Percentiles rank a stretch among this genome's conserved stretches.
Evolutionary conservation across 495 filamentous ascomycete species (phyloP).

Genomic region (Sordaria brevicollis): DNA sequence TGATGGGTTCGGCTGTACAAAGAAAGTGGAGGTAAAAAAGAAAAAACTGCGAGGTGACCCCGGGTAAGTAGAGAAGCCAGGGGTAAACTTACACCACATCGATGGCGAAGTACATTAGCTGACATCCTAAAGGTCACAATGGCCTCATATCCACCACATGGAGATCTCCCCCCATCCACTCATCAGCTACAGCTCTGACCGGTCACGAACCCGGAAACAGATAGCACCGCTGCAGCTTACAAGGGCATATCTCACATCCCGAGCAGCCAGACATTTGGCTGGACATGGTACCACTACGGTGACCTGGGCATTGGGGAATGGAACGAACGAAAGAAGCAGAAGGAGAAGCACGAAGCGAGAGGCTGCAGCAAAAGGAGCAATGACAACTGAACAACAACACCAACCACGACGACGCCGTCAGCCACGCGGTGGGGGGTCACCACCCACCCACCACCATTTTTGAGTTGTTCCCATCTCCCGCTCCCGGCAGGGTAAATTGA

Average conservation of each 20-base stretch:
- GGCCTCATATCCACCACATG: background rate
- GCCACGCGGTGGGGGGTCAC: background rate
- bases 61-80: background rate
- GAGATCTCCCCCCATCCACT: background rate
- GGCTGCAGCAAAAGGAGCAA: background rate
- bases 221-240: background rate
- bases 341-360: background rate
- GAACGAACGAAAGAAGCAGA: background rate
- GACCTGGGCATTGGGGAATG: background rate
- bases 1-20: background rate
- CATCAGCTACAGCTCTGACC: background rate
- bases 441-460: background rate
- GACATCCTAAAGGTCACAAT: background rate
- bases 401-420: background rate
- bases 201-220: background rate
- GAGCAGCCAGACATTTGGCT: background rate
- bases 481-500: background rate
- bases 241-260: background rate
- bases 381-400: background rate
- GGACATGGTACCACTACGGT: background rate
- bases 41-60: background rate
- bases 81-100: background rate
- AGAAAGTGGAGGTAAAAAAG: background rate
- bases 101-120: background rate
- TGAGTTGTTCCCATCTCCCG: background rate